phyloP scores from a whole-genome alignment of 768 basidiomycete species.

The Epithele typhae region DNA sequence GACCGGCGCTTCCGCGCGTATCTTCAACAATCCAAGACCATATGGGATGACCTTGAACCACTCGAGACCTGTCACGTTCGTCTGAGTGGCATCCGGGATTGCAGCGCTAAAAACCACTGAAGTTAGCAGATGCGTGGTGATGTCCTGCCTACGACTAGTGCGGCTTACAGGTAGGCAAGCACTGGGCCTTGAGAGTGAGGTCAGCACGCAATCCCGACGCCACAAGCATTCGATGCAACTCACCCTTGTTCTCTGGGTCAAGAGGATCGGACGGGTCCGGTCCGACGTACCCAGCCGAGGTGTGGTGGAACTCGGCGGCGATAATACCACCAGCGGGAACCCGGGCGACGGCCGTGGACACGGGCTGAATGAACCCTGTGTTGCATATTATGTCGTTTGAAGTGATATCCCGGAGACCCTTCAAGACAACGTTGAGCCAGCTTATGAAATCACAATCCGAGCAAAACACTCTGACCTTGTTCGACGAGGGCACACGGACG shows the following conservation, averaged over 20 bases:
- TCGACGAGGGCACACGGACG: slow-evolving; percentile 42
- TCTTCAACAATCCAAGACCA: too few relatives aligned
- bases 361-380: slow-evolving; percentile 46
- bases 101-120: slow-evolving; percentile 31
- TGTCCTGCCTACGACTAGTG: too few relatives aligned
- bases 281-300: slow-evolving; percentile 39
- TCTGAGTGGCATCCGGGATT: slow-evolving; percentile 41
- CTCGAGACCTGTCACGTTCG: slow-evolving; percentile 39
- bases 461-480: slow-evolving; percentile 36
- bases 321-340: slow-evolving; percentile 50
- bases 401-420: slow-evolving; percentile 41
- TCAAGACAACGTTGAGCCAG: background rate
- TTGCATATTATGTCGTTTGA: slow-evolving; percentile 56
- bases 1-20: too few relatives aligned
- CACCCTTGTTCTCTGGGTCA: slow-evolving; percentile 49
- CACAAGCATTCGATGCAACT: slow-evolving; percentile 16
- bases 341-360: slow-evolving; percentile 40
- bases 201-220: background rate
- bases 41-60: slow-evolving; percentile 48
- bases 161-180: slow-evolving; percentile 6
- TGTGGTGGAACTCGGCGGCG: slow-evolving; percentile 51
- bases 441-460: too few relatives aligned
- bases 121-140: background rate
- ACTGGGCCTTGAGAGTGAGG: slow-evolving; percentile 1
- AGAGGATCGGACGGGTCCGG: slow-evolving; percentile 46